A percentile compares a stretch with the other conserved stretches of the same genome.
Conservation (phyloP, 1,139 yeast genomes). For the Lodderomyces margitis region DNA sequence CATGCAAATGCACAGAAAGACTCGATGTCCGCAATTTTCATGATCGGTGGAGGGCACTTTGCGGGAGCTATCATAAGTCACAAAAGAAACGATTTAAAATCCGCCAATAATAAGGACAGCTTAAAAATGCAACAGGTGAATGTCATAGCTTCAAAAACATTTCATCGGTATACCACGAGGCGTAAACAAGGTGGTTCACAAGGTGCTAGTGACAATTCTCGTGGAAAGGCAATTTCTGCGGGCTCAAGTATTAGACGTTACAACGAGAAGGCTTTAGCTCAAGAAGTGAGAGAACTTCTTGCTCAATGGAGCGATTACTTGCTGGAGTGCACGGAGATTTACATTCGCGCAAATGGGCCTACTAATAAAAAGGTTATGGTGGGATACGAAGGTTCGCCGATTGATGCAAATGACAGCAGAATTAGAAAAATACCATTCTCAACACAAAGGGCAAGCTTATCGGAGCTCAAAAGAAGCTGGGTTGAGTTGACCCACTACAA, state of each 20-base stretch:
- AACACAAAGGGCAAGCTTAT: constrained; percentile 81
- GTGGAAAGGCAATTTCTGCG: constrained; percentile 95
- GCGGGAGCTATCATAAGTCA: constrained; percentile 93
- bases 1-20: constrained; percentile 15
- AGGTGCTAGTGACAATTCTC: constrained; percentile 84
- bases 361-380: constrained; percentile 63
- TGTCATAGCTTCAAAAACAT: constrained; percentile 74
- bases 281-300: constrained; percentile 71
- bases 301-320: constrained; percentile 62
- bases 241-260: constrained; percentile 89
- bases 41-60: constrained; percentile 98
- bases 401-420: constrained; percentile 52
- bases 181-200: constrained; percentile 98
- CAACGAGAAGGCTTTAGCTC: constrained; percentile 79
- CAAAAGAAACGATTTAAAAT: constrained; percentile 50
- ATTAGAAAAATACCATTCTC: constrained; percentile 79
- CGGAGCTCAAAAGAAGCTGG: constrained; percentile 87
- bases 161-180: constrained; percentile 93
- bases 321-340: constrained; percentile 64
- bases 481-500: constrained; percentile 63
- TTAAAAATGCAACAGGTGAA: constrained; percentile 60
- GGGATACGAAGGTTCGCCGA: constrained; percentile 59
- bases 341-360: constrained; percentile 79
- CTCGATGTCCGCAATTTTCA: constrained; percentile 66
- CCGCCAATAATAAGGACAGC: constrained; percentile 40